These are phyloP conservation scores for Peribolospora kevripleyi DNA, from an alignment of 768 basidiomycete species.

Conservation along the genomic window DNA sequence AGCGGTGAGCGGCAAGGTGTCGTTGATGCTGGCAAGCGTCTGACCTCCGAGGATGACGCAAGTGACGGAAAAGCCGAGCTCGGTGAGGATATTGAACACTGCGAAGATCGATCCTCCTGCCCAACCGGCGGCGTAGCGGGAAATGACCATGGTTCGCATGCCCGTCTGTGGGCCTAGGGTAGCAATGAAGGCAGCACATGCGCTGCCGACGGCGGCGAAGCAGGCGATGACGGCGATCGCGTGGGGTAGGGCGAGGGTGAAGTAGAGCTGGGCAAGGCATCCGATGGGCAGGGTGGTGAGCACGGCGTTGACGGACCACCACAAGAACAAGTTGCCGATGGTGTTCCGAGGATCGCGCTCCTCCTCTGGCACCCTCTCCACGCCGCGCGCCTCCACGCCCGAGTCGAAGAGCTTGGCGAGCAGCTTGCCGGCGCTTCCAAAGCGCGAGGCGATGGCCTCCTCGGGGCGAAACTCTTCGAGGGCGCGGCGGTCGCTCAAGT, in stretches of 20 bases:
- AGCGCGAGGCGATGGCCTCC: too few relatives aligned
- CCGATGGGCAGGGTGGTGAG: slow-evolving; percentile 31
- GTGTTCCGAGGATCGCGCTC: slow-evolving; percentile 2
- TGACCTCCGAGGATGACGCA: slow-evolving; percentile 34
- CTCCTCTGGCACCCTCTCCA: slow-evolving; percentile 17
- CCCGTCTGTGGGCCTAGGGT: slow-evolving; percentile 32
- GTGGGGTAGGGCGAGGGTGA: slow-evolving; percentile 28
- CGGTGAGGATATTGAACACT: slow-evolving; percentile 31
- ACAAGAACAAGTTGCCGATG: slow-evolving; percentile 11
- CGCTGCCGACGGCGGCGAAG: slow-evolving; percentile 26
- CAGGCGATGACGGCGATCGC: slow-evolving; percentile 26
- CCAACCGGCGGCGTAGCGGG: slow-evolving; percentile 29
- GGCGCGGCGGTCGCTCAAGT: too few relatives aligned
- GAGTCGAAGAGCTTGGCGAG: neutral
- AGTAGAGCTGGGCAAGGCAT: slow-evolving; percentile 27
- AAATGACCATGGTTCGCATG: slow-evolving; percentile 32
- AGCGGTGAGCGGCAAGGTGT: slow-evolving; percentile 26
- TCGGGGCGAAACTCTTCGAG: too few relatives aligned
- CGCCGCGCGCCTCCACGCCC: slow-evolving; percentile 1
- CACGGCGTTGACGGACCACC: slow-evolving; percentile 29
- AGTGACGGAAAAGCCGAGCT: slow-evolving; percentile 29
- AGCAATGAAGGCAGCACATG: slow-evolving; percentile 29
- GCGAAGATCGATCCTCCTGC: slow-evolving; percentile 27
- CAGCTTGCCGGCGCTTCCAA: too few relatives aligned
- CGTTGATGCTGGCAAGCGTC: slow-evolving; percentile 25